phyloP scores from a whole-genome alignment of 805 yeast species.

The Spathaspora boniae region DNA sequence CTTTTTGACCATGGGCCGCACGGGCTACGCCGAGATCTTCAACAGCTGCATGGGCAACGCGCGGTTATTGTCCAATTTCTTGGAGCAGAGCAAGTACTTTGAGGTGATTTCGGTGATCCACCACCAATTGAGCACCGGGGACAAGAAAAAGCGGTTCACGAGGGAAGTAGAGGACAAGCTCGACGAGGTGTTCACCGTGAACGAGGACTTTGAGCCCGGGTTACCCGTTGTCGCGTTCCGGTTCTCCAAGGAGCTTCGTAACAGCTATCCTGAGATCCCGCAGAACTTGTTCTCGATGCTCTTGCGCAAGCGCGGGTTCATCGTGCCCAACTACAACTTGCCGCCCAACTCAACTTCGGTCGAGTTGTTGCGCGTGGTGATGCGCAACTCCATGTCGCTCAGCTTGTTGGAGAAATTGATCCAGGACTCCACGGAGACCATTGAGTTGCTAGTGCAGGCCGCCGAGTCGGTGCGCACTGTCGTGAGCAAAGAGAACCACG shows the following conservation, averaged over 20 bases:
- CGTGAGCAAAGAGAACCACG: slow-evolving; percentile 10
- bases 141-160: slow-evolving; percentile 17
- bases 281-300: slow-evolving; percentile 71
- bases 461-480: slow-evolving; percentile 36
- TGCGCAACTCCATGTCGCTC: slow-evolving; percentile 64
- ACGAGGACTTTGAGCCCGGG: slow-evolving; percentile 61
- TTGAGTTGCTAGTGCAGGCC: slow-evolving; percentile 51
- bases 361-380: slow-evolving; percentile 84
- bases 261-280: slow-evolving; percentile 73
- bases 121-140: slow-evolving; percentile 40
- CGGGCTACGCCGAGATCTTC: slow-evolving; percentile 68
- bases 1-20: slow-evolving; percentile 64
- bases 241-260: slow-evolving; percentile 54
- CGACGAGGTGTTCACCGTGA: slow-evolving; percentile 14
- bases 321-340: slow-evolving; percentile 83
- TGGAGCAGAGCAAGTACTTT: slow-evolving; percentile 64
- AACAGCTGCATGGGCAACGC: slow-evolving; percentile 67
- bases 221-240: slow-evolving; percentile 89
- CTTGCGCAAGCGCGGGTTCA: slow-evolving; percentile 78
- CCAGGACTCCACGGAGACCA: slow-evolving; percentile 53
- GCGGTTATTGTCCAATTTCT: slow-evolving; percentile 56
- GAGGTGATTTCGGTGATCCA: slow-evolving; percentile 78
- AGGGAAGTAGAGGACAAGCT: slow-evolving; percentile 6
- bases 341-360: slow-evolving; percentile 55
- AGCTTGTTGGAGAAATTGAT: slow-evolving; percentile 60